phyloP scores from a whole-genome alignment of 164 flowering plant species.

The Macadamia integrifolia region DNA sequence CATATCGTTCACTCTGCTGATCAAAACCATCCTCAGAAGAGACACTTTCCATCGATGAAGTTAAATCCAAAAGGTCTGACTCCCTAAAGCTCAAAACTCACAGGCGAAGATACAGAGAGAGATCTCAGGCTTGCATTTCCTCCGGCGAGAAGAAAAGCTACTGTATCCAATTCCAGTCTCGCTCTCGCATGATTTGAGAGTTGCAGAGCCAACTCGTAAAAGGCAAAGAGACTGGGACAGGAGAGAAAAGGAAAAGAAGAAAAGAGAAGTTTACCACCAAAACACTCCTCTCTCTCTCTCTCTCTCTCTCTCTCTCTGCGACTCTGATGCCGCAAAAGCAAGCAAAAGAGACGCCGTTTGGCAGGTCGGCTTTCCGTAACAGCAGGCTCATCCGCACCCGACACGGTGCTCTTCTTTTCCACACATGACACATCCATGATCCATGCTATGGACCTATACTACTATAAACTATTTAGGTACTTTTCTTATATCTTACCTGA shows the following conservation, averaged over 20 bases:
- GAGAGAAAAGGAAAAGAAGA: not conserved
- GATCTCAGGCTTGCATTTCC: not conserved
- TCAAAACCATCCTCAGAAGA: conserved; percentile 44
- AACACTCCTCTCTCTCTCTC: conserved; percentile 1
- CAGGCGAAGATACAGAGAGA: not conserved
- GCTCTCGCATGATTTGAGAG: not conserved
- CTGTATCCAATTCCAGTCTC: not conserved
- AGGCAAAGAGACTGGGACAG: not conserved
- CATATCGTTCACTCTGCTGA: conserved; percentile 32
- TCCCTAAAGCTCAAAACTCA: not conserved
- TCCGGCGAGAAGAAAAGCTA: not conserved
- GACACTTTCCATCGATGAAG: conserved; percentile 26
- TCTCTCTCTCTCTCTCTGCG: not conserved
- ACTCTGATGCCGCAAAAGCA: conserved; percentile 1
- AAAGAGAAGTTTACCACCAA: not conserved
- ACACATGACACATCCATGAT: no score
- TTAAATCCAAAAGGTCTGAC: not conserved
- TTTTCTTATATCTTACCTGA: no score
- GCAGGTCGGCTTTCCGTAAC: conserved; percentile 5
- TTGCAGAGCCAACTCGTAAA: not conserved
- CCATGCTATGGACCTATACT: no score
- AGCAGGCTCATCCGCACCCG: not conserved
- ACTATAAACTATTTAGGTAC: no score
- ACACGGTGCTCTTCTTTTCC: no score
- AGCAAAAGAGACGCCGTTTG: conserved; percentile 15